These are phyloP conservation scores for Citrus sinensis DNA, from an alignment of 345 rosid species.

Conservation along the genomic window DNA sequence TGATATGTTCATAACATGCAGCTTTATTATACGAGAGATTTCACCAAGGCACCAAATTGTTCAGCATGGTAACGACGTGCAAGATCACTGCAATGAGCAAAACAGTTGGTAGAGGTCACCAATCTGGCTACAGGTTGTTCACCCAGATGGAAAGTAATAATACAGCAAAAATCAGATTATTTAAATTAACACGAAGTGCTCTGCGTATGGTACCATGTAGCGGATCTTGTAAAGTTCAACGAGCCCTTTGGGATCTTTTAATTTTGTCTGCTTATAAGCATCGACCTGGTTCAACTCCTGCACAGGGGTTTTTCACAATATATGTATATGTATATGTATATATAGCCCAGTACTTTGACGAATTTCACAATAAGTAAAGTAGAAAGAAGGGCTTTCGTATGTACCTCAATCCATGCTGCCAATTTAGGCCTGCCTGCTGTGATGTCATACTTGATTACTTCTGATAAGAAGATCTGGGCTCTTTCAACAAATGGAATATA, in stretches of 20 bases:
- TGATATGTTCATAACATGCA: too few relatives aligned
- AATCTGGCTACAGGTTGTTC: neutral
- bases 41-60: too few relatives aligned
- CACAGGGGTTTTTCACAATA: neutral
- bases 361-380: neutral
- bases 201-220: slow-evolving; percentile 35
- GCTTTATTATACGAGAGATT: too few relatives aligned
- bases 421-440: slow-evolving; percentile 73
- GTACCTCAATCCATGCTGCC: slow-evolving; percentile 74
- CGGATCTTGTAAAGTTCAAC: slow-evolving; percentile 45
- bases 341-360: neutral
- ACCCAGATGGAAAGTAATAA: neutral
- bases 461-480: slow-evolving; percentile 47
- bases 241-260: slow-evolving; percentile 41
- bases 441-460: slow-evolving; percentile 49
- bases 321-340: too few relatives aligned
- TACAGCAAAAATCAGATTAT: neutral
- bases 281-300: neutral
- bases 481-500: slow-evolving; percentile 69
- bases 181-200: neutral
- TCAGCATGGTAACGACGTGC: too few relatives aligned
- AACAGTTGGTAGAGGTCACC: neutral
- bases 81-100: too few relatives aligned
- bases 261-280: neutral
- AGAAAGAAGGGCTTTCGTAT: neutral